A percentile compares a stretch with the other conserved stretches of the same genome.
Evolutionary conservation across 2,329 filamentous ascomycete genomes (phyloP).

Genomic region (Fusarium buharicum): DNA sequence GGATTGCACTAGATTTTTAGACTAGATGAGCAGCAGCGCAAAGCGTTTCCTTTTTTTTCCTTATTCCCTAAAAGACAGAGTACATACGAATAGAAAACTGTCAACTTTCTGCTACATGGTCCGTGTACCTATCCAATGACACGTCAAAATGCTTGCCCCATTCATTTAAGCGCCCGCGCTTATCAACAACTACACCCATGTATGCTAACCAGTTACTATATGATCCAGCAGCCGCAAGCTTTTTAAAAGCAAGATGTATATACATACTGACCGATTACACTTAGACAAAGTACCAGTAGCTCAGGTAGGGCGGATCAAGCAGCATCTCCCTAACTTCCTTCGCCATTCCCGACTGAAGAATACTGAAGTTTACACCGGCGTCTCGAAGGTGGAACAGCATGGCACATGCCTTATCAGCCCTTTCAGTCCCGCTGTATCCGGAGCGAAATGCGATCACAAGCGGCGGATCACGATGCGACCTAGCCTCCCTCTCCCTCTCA

Average conservation of each 20-base stretch:
- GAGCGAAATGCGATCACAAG: background rate
- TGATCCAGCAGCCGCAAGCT: too few species aligned
- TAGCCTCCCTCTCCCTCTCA: fast-evolving
- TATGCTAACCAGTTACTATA: background rate
- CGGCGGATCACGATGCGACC: background rate
- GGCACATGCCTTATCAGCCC: fast-evolving
- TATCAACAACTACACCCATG: too few species aligned
- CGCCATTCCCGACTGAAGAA: background rate
- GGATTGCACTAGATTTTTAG: conserved; percentile 46
- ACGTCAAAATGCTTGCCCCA: too few species aligned
- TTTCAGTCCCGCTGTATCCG: background rate
- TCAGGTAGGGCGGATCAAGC: background rate
- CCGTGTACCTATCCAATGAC: too few species aligned
- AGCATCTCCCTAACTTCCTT: conserved; percentile 1
- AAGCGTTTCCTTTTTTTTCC: conserved; percentile 7
- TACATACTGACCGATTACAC: background rate
- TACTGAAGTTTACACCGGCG: background rate
- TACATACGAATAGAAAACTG: conserved; percentile 6
- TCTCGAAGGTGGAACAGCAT: background rate
- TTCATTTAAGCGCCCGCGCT: too few species aligned
- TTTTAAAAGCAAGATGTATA: too few species aligned
- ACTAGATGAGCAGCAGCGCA: conserved; percentile 10
- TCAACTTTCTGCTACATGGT: background rate
- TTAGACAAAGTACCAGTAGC: background rate
- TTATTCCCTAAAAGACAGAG: conserved; percentile 8